Percentiles rank a stretch among this genome's conserved stretches.
Evolutionary conservation across 75 land plant species (phyloP).

Genomic region (Picea glauca): DNA sequence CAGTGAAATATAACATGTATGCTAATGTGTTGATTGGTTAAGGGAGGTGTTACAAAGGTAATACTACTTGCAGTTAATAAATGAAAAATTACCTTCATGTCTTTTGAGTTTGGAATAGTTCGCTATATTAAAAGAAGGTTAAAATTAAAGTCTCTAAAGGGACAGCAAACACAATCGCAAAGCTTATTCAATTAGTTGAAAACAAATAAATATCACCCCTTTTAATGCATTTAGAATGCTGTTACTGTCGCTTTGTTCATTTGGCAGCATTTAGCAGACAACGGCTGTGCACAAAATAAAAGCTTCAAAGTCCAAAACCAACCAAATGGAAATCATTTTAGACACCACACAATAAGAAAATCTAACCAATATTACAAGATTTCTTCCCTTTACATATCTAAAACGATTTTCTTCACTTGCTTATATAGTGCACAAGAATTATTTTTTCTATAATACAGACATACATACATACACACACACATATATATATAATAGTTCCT

Average conservation of each 20-base stretch:
- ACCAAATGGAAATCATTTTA: neutral
- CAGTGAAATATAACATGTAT: neutral
- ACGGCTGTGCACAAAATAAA: neutral
- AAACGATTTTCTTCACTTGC: neutral
- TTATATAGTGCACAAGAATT: neutral
- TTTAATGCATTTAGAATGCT: neutral
- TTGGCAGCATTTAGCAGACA: constrained; percentile 3
- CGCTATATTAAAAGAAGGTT: neutral
- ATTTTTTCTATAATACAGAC: neutral
- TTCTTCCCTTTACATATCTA: neutral
- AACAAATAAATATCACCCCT: neutral
- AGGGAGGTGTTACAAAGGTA: neutral
- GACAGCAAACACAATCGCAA: neutral
- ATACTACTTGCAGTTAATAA: neutral
- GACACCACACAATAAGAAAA: neutral
- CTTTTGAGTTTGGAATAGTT: neutral
- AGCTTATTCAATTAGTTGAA: neutral
- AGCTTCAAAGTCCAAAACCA: too few relatives aligned
- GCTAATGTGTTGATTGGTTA: neutral
- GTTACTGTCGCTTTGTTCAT: neutral
- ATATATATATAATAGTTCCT: neutral
- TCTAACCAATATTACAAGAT: neutral
- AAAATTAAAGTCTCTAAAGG: neutral
- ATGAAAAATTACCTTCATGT: neutral
- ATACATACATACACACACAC: too few relatives aligned